phyloP scores from a whole-genome alignment of 202 grass and related monocot genomes.

The Eragrostis tef region DNA sequence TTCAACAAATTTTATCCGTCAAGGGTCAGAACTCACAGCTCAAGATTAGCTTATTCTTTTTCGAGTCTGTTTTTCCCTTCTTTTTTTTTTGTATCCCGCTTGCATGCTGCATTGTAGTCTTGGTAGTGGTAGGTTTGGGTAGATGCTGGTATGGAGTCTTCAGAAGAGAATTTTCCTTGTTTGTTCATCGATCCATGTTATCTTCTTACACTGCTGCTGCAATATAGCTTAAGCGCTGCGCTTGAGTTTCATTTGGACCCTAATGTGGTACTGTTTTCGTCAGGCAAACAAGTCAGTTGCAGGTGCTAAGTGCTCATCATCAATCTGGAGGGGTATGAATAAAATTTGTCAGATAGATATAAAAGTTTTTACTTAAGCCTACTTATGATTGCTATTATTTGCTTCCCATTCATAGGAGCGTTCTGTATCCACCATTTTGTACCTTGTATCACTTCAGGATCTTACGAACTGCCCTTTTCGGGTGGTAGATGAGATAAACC shows the following conservation, averaged over 20 bases:
- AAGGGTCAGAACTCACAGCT: background rate
- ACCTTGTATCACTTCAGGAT: conserved; percentile 97
- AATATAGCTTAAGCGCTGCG: background rate
- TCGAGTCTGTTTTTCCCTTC: background rate
- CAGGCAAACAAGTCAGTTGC: conserved; percentile 90
- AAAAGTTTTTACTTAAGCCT: background rate
- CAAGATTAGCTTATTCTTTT: conserved; percentile 25
- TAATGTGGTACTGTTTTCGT: conserved; percentile 46
- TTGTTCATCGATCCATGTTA: background rate
- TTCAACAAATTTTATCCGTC: background rate
- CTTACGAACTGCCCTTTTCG: conserved; percentile 92
- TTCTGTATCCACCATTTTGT: conserved; percentile 94
- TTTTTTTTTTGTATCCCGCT: background rate
- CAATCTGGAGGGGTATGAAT: conserved; percentile 93
- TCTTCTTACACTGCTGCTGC: background rate
- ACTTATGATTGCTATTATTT: conserved; percentile 27
- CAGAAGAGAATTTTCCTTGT: background rate
- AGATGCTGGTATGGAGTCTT: background rate
- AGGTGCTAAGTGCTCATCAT: conserved; percentile 93
- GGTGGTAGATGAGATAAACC: conserved; percentile 98
- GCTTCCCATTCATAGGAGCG: conserved; percentile 67
- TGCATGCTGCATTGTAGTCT: conserved; percentile 7
- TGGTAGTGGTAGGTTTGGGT: background rate
- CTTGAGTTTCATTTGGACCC: conserved; percentile 22
- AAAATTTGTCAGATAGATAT: conserved; percentile 25